Evolutionary conservation across 1,139 yeast species (phyloP), one percentile per base, ranked within the genome.

Genomic region (Hansenula sp.): DNA sequence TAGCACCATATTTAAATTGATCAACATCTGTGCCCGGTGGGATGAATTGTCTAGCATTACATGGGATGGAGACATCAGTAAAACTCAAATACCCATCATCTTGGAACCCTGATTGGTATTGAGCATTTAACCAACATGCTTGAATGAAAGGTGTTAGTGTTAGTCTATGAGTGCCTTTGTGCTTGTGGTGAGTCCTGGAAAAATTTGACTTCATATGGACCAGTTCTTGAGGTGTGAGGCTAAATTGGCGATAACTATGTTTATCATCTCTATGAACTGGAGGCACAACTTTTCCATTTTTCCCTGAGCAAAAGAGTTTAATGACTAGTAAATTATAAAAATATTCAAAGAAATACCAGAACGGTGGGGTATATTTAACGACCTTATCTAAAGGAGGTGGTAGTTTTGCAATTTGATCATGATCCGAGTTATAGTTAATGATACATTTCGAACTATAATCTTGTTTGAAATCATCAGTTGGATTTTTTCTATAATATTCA

Each of bases 141-240:
- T 45, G 45, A 16, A 54, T 24, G 33, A 38, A 53, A 13, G 58
- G 57, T 2, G 56, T 45, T 15, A 54, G 5, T 11, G 55, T 53
- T 7, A 44, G 15, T 13, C 36, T 39, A 15, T 24, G 16, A 4
- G 8, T 21, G 12, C 21, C 34, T 11, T 15, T 6, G 18, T 27
- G 30, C 3, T 46, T 3, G 21, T 27, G 30, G 3, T 46, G 19
- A 1, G n/a, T 8, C 27, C 36, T 42, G 25, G 25, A 21, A n/a
- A 48, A 29, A 2, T 18, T 33, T 1, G 18, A 7, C 13, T 37
- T 46, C 15, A 53, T n/a, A 3, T 13, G 2, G 7, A 11, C 10
- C 8, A 47, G 12, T 10, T 40, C 30, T 1, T 17, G 9, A 1
- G 40, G 13, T 16, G 52, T 38, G 6, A 53, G 36, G 10, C 49